Evolutionary conservation across 2,329 filamentous ascomycete species (phyloP), one percentile per base, ranked within the genome.

Genomic region (Epichloe festucae): DNA sequence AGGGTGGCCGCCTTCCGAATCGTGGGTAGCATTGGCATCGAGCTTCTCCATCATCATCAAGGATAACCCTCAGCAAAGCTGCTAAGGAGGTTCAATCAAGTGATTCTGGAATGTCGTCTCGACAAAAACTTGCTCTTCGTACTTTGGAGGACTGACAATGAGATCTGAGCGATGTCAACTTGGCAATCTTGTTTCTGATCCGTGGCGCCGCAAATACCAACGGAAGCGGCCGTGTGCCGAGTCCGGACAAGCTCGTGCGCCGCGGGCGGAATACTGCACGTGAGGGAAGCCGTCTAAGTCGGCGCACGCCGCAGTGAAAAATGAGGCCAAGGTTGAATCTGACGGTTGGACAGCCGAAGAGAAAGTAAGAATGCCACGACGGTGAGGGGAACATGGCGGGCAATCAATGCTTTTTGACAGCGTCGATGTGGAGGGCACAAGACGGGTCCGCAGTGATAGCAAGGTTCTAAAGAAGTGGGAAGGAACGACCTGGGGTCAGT

Each of bases 1-100:
- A 8, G 57, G 56, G 11, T 46, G 36, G 43, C 57, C 57, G 52
- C 46, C 57, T 58, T 66, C 64, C 11, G 54, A 52, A 38, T 56
- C 53, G 48, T 49, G 44, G 41, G 46, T 49, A 27, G 50, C 49
- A 38, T 50, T 48, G 38, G 47, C 53, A 19, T 54, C 40, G 8
- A 55, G 50, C 44, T 61, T 59, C 46, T 60, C 55, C 57, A 58
- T 59, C 31, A 39, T 56, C 23, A 19, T 23, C 7, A 39, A n/a
- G 17, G 42, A 12, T 6, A 21, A 4, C 17, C 15, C 12, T 6
- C 14, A 34, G 21, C n/a, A 17, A 31, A 31, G 40, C 40, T 31
- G 42, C 27, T 27, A 3, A 45, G 5, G 8, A 45, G 11, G 8
- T 36, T 43, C 6, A 21, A 7, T 36, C 4, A 11, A 31, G 21